Evolutionary conservation across 1,284 basidiomycete species (phyloP), one percentile per base, ranked within the genome.

Genomic region (Peniophora sp.): DNA sequence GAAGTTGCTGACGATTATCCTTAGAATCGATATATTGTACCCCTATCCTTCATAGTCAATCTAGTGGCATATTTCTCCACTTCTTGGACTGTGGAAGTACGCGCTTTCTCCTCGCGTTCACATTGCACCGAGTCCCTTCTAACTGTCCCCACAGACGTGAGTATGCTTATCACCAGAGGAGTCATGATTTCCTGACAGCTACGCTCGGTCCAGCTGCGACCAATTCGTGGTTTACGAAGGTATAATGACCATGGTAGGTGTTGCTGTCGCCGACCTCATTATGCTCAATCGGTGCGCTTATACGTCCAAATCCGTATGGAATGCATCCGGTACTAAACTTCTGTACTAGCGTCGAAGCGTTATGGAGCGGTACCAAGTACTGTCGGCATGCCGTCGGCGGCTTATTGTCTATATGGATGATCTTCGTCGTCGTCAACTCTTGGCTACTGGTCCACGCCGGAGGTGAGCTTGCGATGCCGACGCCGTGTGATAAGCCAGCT

Each of bases 1-100:
- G 32, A 14, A 23, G 32, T 44, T 2, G 3, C 12, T 22, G 3
- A 17, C 38, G 16, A n/a, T n/a, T 5, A 5, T 41, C 16, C 19
- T 41, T 38, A 75, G 72, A 76, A 75, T 57, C 69, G 74, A 22
- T 79, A 79, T 54, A 61, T 78, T 27, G 77, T 74, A 3, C 75
- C 76, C 2, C 56, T 77, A 2, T 72, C 71, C 10, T 45, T 45
- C 23, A 8, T 45, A 16, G 20, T 45, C 44, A 45, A 45, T n/a
- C 17, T 45, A 5, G 16, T 45, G n/a, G 44, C 44, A 16, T 45
- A 45, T n/a, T 45, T 45, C 9, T 45, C 44, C 8, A 9, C 19
- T 9, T 22, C 24, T 10, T 45, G 44, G 44, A 22, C 16, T 8
- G 9, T 6, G 10, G 44, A 45, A 16, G 44, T 45, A 24, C 19